phyloP scores from a whole-genome alignment of 2,329 filamentous ascomycete species.

The Venturia pyrina region DNA sequence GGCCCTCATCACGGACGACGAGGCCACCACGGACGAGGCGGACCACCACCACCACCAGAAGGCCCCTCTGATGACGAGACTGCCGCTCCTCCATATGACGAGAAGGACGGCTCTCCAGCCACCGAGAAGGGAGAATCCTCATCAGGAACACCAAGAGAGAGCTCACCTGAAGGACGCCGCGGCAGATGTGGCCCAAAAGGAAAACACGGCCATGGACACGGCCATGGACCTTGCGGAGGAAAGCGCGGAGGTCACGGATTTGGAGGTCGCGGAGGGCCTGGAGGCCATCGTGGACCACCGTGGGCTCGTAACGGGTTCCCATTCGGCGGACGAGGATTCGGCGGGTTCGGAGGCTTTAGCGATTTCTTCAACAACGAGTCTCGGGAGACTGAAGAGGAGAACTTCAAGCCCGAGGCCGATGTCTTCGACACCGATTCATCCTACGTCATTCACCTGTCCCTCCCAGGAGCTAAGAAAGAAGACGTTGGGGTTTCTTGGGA shows the following conservation, averaged over 20 bases:
- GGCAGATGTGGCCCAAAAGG: not conserved
- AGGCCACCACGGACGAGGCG: slow-evolving; percentile 18
- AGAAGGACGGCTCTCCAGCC: slow-evolving; percentile 8
- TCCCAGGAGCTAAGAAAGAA: slow-evolving; percentile 71
- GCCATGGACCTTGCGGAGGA: slow-evolving; percentile 15
- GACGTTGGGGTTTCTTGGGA: slow-evolving; percentile 72
- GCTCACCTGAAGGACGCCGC: slow-evolving; percentile 1
- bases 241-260: slow-evolving; percentile 14
- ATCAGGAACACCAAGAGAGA: not conserved
- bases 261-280: slow-evolving; percentile 12
- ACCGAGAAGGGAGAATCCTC: slow-evolving; percentile 12
- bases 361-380: slow-evolving; percentile 21
- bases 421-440: slow-evolving; percentile 58
- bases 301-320: slow-evolving; percentile 11
- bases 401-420: slow-evolving; percentile 58
- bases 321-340: slow-evolving; percentile 12
- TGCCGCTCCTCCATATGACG: slow-evolving; percentile 10
- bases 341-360: slow-evolving; percentile 17
- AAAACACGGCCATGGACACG: slow-evolving; percentile 8
- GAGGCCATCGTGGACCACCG: slow-evolving; percentile 11
- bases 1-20: not conserved
- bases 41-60: slow-evolving; percentile 19
- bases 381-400: slow-evolving; percentile 12
- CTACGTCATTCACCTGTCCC: slow-evolving; percentile 58
- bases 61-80: slow-evolving; percentile 12